phyloP scores from a whole-genome alignment of 805 yeast genomes.

The Sugiyamaella qingdaonensis region DNA sequence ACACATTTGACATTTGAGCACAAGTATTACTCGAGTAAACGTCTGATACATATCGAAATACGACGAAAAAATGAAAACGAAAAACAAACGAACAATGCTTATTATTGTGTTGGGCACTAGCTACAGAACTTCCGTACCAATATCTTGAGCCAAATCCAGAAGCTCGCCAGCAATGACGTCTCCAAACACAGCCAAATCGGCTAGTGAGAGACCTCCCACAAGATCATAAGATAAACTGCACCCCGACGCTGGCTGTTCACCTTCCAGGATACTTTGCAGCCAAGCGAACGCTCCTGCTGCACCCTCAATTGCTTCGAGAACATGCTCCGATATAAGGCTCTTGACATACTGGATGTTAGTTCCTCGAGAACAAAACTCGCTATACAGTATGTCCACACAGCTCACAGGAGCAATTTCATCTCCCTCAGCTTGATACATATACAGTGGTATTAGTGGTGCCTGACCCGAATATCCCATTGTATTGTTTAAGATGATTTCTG shows the following conservation, averaged over 20 bases:
- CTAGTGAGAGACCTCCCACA: not conserved
- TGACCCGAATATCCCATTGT: constrained; percentile 22
- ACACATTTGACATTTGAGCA: too few relatives aligned
- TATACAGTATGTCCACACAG: constrained; percentile 18
- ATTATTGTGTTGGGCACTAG: not conserved
- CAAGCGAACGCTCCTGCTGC: constrained; percentile 10
- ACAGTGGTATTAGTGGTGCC: constrained; percentile 20
- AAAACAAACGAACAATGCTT: too few relatives aligned
- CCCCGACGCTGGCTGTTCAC: not conserved
- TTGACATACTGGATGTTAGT: constrained; percentile 19
- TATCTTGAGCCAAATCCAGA: not conserved
- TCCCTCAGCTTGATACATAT: constrained; percentile 26
- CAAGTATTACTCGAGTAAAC: too few relatives aligned
- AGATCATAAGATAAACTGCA: not conserved
- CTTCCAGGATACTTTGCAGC: not conserved
- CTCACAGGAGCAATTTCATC: constrained; percentile 24
- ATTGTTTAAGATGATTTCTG: constrained; percentile 19
- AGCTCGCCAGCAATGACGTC: not conserved
- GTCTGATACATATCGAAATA: too few relatives aligned
- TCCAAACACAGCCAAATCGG: constrained; percentile 1
- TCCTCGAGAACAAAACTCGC: constrained; percentile 24
- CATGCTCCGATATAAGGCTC: constrained; percentile 13
- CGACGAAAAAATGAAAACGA: too few relatives aligned
- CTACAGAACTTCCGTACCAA: not conserved
- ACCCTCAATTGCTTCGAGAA: constrained; percentile 9